Conservation (phyloP, 192 early-diverging fungal species). For the Gigaspora rosea region DNA sequence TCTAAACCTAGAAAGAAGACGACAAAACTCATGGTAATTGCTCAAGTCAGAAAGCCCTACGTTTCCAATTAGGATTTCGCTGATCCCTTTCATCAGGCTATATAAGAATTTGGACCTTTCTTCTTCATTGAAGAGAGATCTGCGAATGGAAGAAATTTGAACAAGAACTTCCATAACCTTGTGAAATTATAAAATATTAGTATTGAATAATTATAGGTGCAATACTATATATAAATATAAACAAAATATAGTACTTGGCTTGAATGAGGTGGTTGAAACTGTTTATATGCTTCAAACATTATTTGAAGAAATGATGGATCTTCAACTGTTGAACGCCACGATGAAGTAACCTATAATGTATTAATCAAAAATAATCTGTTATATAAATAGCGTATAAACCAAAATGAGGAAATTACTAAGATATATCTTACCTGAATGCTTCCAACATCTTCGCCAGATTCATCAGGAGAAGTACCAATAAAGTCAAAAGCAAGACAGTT, state of each 20-base stretch:
- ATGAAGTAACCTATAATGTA: conserved; percentile 66
- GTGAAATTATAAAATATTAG: not conserved
- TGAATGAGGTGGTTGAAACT: conserved; percentile 58
- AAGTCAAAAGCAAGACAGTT: conserved; percentile 83
- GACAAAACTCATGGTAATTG: conserved; percentile 86
- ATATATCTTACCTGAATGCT: conserved; percentile 56
- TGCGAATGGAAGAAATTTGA: conserved; percentile 75
- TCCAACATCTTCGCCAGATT: conserved; percentile 75
- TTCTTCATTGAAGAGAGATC: conserved; percentile 83
- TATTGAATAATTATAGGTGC: not conserved
- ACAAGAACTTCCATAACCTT: conserved; percentile 82
- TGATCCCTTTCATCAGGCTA: conserved; percentile 68
- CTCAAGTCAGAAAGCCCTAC: conserved; percentile 70
- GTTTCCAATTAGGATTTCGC: conserved; percentile 61
- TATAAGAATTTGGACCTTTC: conserved; percentile 68
- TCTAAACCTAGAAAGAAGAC: conserved; percentile 80
- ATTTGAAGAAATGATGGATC: conserved; percentile 69
- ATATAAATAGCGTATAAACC: conserved; percentile 28
- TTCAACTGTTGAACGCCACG: conserved; percentile 78
- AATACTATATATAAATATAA: not conserved
- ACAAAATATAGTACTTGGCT: conserved; percentile 38
- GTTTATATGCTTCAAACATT: conserved; percentile 69
- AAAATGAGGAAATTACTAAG: not conserved
- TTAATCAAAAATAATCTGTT: conserved; percentile 26
- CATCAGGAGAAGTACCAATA: conserved; percentile 75